These are phyloP conservation scores for Cercospora citrullina DNA, from an alignment of 2,329 filamentous ascomycete species.

Conservation along the genomic window DNA sequence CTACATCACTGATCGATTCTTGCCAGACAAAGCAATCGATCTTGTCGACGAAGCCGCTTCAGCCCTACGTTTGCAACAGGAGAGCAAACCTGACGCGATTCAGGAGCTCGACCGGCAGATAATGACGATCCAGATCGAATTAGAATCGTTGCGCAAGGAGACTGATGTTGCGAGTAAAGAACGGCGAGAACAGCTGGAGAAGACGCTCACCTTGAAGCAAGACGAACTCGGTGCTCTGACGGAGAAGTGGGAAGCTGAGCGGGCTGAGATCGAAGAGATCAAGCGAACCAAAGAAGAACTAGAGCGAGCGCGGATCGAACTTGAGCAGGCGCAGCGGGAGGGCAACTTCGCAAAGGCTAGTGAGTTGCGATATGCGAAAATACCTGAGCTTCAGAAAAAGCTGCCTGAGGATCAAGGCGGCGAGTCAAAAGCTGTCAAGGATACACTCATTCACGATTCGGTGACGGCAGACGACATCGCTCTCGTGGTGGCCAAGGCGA, in stretches of 20 bases:
- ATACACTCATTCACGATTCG: slow-evolving; percentile 81
- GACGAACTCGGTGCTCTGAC: slow-evolving; percentile 74
- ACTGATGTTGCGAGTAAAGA: slow-evolving; percentile 87
- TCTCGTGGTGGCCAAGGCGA: slow-evolving; percentile 83
- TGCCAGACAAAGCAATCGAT: slow-evolving; percentile 97
- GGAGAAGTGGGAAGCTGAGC: slow-evolving; percentile 86
- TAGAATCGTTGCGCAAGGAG: slow-evolving; percentile 92
- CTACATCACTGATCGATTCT: slow-evolving; percentile 93
- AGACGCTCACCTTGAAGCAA: slow-evolving; percentile 72
- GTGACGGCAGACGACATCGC: slow-evolving; percentile 97
- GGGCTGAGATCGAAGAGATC: slow-evolving; percentile 78
- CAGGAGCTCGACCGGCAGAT: slow-evolving; percentile 90
- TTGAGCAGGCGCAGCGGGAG: slow-evolving; percentile 82
- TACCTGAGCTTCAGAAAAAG: slow-evolving; percentile 76
- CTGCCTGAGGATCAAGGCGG: slow-evolving; percentile 71
- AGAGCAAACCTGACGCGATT: slow-evolving; percentile 94
- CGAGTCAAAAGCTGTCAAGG: slow-evolving; percentile 41
- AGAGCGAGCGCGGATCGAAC: slow-evolving; percentile 78
- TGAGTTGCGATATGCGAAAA: slow-evolving; percentile 83
- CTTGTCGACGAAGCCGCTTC: slow-evolving; percentile 94
- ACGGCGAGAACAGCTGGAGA: slow-evolving; percentile 80
- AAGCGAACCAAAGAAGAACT: slow-evolving; percentile 88
- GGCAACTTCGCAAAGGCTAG: slow-evolving; percentile 90
- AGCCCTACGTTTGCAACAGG: slow-evolving; percentile 85
- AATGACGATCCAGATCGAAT: slow-evolving; percentile 95